These are phyloP conservation scores for Globisporangium splendens DNA, from an alignment of 352 stramenopile genomes.

Conservation along the genomic window DNA sequence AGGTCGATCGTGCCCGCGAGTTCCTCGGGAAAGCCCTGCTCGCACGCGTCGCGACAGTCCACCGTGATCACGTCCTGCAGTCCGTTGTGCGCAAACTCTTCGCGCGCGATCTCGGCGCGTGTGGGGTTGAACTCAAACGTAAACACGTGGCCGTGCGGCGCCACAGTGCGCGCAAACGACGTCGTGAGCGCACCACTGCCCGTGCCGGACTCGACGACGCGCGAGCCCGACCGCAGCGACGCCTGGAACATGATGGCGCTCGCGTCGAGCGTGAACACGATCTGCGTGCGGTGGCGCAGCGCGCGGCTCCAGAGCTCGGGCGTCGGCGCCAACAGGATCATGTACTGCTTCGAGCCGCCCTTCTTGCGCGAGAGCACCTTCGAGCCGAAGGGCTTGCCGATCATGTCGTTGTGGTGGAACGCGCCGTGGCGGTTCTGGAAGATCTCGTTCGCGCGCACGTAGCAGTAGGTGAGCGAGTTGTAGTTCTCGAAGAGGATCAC, in stretches of 20 bases:
- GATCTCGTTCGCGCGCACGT: constrained; percentile 87
- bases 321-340: constrained; percentile 94
- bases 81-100: constrained; percentile 94
- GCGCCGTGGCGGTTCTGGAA: constrained; percentile 96
- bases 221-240: constrained; percentile 87
- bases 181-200: constrained; percentile 93
- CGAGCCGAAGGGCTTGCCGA: constrained; percentile 83
- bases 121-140: constrained; percentile 98
- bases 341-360: constrained; percentile 68
- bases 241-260: constrained; percentile 91
- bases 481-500: constrained; percentile 98
- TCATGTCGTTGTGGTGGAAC: constrained; percentile 97
- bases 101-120: constrained; percentile 86
- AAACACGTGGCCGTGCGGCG: constrained; percentile 90
- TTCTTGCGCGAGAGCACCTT: constrained; percentile 73
- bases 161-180: constrained; percentile 88
- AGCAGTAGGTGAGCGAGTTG: constrained; percentile 94
- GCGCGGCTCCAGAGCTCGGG: constrained; percentile 96
- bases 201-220: constrained; percentile 91
- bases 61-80: constrained; percentile 91
- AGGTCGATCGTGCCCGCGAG: constrained; percentile 86
- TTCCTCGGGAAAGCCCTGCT: constrained; percentile 73
- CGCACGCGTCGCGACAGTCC: constrained; percentile 94
- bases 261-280: constrained; percentile 96
- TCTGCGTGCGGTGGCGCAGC: constrained; percentile 94